Evolutionary conservation across 768 basidiomycete genomes (phyloP).

Genomic region (Psilocybe cubensis): DNA sequence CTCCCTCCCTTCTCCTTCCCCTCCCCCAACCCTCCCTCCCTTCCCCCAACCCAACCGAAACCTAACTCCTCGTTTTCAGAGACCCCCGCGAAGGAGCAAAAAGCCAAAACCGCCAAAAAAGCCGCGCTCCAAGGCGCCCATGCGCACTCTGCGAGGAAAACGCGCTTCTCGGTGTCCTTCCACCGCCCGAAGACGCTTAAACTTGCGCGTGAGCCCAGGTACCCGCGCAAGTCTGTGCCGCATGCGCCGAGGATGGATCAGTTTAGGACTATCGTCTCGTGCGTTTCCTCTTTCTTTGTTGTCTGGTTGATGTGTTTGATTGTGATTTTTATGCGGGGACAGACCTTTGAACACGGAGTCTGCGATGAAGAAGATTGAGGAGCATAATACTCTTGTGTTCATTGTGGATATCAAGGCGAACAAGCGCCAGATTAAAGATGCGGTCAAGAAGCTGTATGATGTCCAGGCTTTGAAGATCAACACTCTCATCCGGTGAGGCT

Average conservation of each 20-base stretch:
- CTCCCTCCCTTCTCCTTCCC: not conserved
- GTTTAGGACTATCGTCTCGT: constrained; percentile 92
- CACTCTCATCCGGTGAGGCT: constrained; percentile 94
- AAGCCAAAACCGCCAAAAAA: constrained; percentile 96
- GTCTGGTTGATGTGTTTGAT: not conserved
- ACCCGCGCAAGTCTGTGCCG: constrained; percentile 93
- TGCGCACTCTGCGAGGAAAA: constrained; percentile 77
- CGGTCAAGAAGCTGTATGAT: constrained; percentile 99
- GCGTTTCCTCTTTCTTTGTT: constrained; percentile 30
- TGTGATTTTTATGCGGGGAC: constrained; percentile 4
- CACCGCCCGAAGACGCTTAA: constrained; percentile 94
- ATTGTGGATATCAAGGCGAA: constrained; percentile 94
- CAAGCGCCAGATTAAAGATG: constrained; percentile 99
- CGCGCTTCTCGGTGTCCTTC: constrained; percentile 87
- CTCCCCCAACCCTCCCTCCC: not conserved
- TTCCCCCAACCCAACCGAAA: not conserved
- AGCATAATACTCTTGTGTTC: constrained; percentile 99
- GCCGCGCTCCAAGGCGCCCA: constrained; percentile 89
- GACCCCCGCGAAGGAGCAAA: constrained; percentile 52
- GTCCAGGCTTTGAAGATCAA: constrained; percentile 96
- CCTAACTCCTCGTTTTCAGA: constrained; percentile 14
- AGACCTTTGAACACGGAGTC: constrained; percentile 94
- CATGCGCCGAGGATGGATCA: constrained; percentile 97
- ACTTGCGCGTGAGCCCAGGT: constrained; percentile 83
- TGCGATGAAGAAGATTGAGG: constrained; percentile 99